These are phyloP conservation scores for Neurospora pannonica DNA, from an alignment of 495 filamentous ascomycete genomes.

Conservation along the genomic window DNA sequence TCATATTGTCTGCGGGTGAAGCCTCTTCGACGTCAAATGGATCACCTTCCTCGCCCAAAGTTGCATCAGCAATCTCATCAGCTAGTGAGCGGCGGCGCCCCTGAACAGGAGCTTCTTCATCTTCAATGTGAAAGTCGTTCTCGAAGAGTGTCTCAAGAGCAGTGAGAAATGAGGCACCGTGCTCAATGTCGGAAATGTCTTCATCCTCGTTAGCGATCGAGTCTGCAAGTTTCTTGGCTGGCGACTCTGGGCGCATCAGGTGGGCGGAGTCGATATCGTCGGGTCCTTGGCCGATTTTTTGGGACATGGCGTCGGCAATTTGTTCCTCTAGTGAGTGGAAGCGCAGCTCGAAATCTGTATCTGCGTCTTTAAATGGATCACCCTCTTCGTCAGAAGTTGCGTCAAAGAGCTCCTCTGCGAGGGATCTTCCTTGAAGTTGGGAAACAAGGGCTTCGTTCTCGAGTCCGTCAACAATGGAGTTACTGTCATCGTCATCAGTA, in stretches of 20 bases:
- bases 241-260: background rate
- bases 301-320: background rate
- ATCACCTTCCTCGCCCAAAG: background rate
- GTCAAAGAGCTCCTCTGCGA: background rate
- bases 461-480: background rate
- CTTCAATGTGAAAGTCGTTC: background rate
- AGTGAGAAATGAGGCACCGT: background rate
- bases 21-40: background rate
- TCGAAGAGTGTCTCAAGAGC: background rate
- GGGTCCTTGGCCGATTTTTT: background rate
- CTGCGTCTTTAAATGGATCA: background rate
- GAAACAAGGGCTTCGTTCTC: background rate
- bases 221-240: background rate
- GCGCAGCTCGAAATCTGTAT: background rate
- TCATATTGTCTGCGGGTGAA: background rate
- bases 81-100: background rate
- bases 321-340: background rate
- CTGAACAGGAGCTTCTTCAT: background rate
- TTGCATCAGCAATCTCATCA: background rate
- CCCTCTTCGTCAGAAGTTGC: background rate
- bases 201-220: background rate
- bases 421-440: background rate
- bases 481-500: background rate
- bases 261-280: background rate
- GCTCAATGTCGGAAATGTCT: background rate